Conservation (phyloP, 768 basidiomycete genomes). For the Neoboletus magnificus region DNA sequence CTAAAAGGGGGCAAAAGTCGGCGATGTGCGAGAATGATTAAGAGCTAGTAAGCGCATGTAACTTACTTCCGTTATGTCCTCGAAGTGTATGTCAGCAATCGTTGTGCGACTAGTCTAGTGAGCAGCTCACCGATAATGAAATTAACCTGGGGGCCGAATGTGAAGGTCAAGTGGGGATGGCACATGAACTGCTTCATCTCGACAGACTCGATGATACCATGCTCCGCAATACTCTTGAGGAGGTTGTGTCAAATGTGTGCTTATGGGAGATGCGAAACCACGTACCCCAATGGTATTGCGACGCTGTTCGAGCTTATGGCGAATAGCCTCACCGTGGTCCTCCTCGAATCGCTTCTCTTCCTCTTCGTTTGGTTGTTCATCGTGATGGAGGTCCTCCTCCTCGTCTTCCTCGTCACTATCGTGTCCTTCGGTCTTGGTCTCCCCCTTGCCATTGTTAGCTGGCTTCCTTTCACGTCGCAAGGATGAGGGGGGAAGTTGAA, state of each 20-base stretch:
- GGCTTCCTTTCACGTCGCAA: constrained; percentile 27
- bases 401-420: constrained; percentile 31
- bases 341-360: constrained; percentile 68
- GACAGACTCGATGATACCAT: constrained; percentile 83
- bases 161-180: constrained; percentile 78
- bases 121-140: constrained; percentile 79
- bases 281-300: constrained; percentile 38
- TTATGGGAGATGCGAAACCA: constrained; percentile 43
- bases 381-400: constrained; percentile 34
- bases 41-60: background rate
- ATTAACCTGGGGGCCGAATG: constrained; percentile 92
- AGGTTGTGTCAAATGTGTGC: background rate
- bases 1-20: constrained; percentile 39
- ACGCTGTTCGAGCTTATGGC: constrained; percentile 48
- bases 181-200: constrained; percentile 97
- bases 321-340: constrained; percentile 54
- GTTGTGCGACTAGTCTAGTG: background rate
- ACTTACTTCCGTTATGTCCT: constrained; percentile 93
- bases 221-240: constrained; percentile 70
- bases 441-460: constrained; percentile 33
- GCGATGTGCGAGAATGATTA: background rate
- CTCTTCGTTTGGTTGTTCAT: constrained; percentile 42
- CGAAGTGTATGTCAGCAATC: constrained; percentile 2
- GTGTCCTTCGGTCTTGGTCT: constrained; percentile 26
- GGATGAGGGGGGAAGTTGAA: constrained; percentile 15